A percentile compares a stretch with the other conserved stretches of the same genome.
Conservation (phyloP, 306 rosid species). For the Castanea mollissima region DNA sequence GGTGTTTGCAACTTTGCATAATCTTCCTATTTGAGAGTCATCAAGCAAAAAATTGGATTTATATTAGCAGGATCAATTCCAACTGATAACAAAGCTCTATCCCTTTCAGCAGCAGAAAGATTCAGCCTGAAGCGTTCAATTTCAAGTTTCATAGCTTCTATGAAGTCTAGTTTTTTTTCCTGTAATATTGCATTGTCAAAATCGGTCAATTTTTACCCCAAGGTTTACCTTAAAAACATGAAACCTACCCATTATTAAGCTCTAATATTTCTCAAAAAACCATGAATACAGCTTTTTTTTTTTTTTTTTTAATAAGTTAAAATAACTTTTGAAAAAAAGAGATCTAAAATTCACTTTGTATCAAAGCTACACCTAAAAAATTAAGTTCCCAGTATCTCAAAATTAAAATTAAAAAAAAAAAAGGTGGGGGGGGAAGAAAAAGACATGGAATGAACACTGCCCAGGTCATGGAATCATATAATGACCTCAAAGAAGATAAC, state of each 20-base stretch:
- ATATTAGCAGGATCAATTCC: conserved; percentile 86
- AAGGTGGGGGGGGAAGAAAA: too few species aligned
- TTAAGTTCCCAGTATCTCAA: too few species aligned
- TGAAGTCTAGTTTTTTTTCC: conserved; percentile 63
- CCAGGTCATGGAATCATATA: too few species aligned
- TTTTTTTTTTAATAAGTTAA: too few species aligned
- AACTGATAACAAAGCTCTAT: conserved; percentile 71
- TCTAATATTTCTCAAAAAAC: not conserved
- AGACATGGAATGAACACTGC: too few species aligned
- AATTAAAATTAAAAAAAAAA: too few species aligned
- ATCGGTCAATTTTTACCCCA: conserved; percentile 3
- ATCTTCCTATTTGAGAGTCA: conserved; percentile 65
- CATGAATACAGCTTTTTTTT: not conserved
- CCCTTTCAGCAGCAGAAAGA: conserved; percentile 99
- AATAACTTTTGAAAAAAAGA: too few species aligned
- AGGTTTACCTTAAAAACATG: not conserved
- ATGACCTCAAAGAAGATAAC: too few species aligned
- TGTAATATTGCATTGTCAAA: conserved; percentile 31
- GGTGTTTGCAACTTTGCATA: conserved; percentile 71
- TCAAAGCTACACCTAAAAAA: too few species aligned
- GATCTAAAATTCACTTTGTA: too few species aligned
- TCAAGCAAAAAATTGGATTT: conserved; percentile 78
- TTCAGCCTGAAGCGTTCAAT: conserved; percentile 83
- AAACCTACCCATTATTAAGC: not conserved
- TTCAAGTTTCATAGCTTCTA: conserved; percentile 93